Conservation (phyloP, 352 stramenopile genomes). For the Ophiocytium majus region DNA sequence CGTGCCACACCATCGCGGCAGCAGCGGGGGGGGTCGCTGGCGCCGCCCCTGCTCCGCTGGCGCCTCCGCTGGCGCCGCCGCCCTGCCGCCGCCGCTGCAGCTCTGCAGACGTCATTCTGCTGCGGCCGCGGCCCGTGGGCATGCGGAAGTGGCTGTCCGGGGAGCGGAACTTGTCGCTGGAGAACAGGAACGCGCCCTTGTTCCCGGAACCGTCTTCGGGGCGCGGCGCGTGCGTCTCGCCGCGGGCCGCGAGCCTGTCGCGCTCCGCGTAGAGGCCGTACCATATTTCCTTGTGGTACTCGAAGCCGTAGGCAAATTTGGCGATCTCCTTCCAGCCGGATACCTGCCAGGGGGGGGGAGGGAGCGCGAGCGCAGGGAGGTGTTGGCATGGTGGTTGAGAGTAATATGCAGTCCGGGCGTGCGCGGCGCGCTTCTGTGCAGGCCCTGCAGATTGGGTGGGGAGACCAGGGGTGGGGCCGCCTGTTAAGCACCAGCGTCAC, state of each 20-base stretch:
- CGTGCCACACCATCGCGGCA: background rate
- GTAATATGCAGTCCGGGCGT: background rate
- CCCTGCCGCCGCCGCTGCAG: background rate
- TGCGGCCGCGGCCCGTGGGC: background rate
- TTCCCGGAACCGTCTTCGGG: background rate
- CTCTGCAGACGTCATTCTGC: background rate
- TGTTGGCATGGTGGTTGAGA: background rate
- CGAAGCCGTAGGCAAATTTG: constrained; percentile 20
- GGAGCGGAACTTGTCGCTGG: constrained; percentile 36
- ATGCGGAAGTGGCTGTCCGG: background rate
- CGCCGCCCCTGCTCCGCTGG: background rate
- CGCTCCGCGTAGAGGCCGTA: constrained; percentile 15
- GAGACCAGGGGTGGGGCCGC: too few relatives aligned
- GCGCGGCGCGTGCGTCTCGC: background rate
- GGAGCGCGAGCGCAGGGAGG: background rate
- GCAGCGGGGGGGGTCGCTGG: background rate
- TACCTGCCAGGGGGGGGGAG: background rate
- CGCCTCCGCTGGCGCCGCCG: background rate
- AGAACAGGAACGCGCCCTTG: constrained; percentile 24
- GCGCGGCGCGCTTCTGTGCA: too few relatives aligned
- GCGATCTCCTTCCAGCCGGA: constrained; percentile 12
- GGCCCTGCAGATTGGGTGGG: too few relatives aligned
- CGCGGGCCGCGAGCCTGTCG: background rate
- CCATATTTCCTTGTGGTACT: constrained; percentile 9
- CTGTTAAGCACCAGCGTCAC: too few relatives aligned